Base-by-base conservation (phyloP, 1,139 yeast species). In the Saccharomycopsis crataegensis region DNA sequence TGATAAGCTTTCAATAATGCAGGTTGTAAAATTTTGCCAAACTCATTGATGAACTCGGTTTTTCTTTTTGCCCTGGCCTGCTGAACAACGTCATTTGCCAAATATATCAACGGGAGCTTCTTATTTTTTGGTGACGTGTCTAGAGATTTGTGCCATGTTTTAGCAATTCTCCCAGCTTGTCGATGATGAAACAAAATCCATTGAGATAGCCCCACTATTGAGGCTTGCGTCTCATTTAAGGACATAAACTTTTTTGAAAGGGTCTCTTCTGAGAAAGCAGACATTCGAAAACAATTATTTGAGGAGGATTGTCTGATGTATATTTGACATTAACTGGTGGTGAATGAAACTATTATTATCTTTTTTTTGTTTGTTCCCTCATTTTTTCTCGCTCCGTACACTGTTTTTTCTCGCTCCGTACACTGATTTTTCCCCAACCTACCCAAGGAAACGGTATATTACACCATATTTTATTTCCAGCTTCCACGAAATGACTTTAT, bases 31-130 rank as follows among this genome's bases (percentile, higher is more conserved):
- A 77, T 78, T 2, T 64, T 64, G 6, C 78, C 76, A 67, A 86
- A 88, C 4, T 82, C 84, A 5, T 67, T 68, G 8, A 83, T 70
- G 60, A 84, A 84, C 54, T 82, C 88, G 1, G 69, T 70, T 62
- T 79, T 81, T 59, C 78, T 74, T 62, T 82, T 81, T 47, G 86
- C 83, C 54, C 84, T 75, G 2, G 93, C 82, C 64, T 86, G 87
- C 67, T 89, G 96, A 0, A 87, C 86, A 32, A 89, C 85, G 62
- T 89, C 96, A 65, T 89, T 89, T 54, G 88, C 86, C 22, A 89
- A 73, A 62, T 89, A 88, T 38, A 89, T 73, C 53, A 86, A 67
- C 1, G 84, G 75, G 52, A 89, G 73, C 59, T 76, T 76, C 62
- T 81, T 77, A 51, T 69, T 63, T 16, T 71, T 62, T n/a, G 76